Percentiles rank a stretch among this genome's conserved stretches.
These are phyloP conservation scores for Stentor coeruleus DNA, from an alignment of 73 alveolate genomes.

Conservation along the genomic window DNA sequence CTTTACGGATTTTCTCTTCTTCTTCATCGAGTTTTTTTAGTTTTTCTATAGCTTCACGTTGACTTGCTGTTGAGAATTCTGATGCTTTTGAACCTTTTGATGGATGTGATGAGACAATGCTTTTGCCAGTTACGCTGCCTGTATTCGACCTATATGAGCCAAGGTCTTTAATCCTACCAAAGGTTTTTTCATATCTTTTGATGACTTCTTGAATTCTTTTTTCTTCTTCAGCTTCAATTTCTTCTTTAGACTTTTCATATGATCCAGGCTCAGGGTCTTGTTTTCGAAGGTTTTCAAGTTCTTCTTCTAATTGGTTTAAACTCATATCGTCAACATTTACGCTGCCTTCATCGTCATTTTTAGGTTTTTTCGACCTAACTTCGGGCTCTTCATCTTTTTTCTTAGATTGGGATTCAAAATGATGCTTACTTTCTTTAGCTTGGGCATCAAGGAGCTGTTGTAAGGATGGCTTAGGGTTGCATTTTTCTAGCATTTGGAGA, in stretches of 20 bases:
- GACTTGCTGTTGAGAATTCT: conserved; percentile 12
- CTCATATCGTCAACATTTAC: neutral
- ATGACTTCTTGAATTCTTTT: neutral
- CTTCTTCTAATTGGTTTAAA: neutral
- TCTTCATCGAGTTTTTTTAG: neutral
- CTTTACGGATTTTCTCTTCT: conserved; percentile 27
- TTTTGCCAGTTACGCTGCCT: neutral
- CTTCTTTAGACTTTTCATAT: neutral
- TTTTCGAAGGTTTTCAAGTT: conserved; percentile 2
- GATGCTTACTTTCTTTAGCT: neutral
- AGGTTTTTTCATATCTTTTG: conserved; percentile 10
- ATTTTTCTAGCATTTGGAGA: neutral
- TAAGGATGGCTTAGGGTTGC: neutral
- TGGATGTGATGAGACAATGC: conserved; percentile 14
- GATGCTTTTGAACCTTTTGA: neutral
- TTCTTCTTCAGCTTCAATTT: neutral
- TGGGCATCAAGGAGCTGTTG: neutral
- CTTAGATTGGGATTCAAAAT: too few species aligned
- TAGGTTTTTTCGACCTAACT: neutral
- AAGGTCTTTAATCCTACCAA: conserved; percentile 22
- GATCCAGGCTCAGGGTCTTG: neutral
- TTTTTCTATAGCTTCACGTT: neutral
- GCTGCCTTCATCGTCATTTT: neutral
- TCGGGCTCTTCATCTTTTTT: neutral
- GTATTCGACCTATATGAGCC: neutral